Evolutionary conservation across 768 basidiomycete species (phyloP).

Genomic region (Kwoniella botswanensis): DNA sequence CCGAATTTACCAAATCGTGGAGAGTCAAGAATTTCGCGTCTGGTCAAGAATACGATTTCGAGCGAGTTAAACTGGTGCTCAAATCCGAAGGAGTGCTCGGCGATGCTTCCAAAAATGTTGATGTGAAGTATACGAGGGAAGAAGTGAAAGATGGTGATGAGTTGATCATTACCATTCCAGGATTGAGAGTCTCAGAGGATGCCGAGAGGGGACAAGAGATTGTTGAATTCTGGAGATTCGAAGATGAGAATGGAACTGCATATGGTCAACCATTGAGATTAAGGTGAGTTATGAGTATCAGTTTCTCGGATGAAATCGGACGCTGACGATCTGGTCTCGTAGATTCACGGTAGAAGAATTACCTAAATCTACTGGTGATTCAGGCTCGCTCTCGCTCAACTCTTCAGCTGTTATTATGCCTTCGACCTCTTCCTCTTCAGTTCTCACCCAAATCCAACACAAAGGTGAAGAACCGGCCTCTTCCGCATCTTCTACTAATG

Average conservation of each 20-base stretch:
- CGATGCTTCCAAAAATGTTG: constrained; percentile 12
- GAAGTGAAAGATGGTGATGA: constrained; percentile 45
- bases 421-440: constrained; percentile 16
- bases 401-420: constrained; percentile 54
- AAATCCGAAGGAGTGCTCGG: constrained; percentile 29
- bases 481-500: neutral
- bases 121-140: constrained; percentile 23
- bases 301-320: neutral
- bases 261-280: constrained; percentile 53
- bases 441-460: constrained; percentile 4
- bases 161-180: constrained; percentile 39
- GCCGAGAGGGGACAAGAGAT: constrained; percentile 36
- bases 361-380: constrained; percentile 23
- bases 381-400: constrained; percentile 15
- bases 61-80: constrained; percentile 28
- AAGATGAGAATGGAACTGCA: constrained; percentile 43
- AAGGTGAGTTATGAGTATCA: constrained; percentile 34
- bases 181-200: constrained; percentile 41
- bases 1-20: constrained; percentile 59
- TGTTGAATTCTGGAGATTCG: constrained; percentile 50
- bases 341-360: constrained; percentile 40
- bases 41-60: constrained; percentile 48
- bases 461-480: constrained; percentile 1
- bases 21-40: constrained; percentile 52
- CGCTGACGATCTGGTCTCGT: neutral